phyloP scores from a whole-genome alignment of 306 rosid species.

The Comarum palustre region DNA sequence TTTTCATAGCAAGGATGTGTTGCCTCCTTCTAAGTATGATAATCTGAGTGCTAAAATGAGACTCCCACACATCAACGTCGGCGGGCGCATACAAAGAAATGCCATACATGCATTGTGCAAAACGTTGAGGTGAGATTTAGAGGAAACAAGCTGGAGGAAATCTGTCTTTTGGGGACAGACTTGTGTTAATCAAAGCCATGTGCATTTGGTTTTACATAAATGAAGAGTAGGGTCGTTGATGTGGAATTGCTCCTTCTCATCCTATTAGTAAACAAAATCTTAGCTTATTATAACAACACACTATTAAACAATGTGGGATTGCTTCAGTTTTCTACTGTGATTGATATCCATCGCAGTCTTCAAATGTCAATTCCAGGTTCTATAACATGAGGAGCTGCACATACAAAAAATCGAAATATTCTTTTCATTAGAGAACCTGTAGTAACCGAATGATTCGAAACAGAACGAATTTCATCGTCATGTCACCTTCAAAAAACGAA shows the following conservation, averaged over 20 bases:
- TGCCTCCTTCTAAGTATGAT: not conserved
- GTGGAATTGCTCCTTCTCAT: constrained; percentile 1
- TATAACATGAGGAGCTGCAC: constrained; percentile 5
- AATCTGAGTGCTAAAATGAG: not conserved
- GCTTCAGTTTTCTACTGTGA: constrained; percentile 4
- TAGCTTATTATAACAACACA: not conserved
- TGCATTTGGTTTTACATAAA: constrained; percentile 23
- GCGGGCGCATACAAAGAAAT: not conserved
- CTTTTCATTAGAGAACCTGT: not conserved
- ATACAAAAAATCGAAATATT: not conserved
- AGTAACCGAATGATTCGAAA: not conserved
- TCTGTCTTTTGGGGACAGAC: not conserved
- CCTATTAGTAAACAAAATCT: not conserved
- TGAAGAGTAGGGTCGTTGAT: constrained; percentile 28
- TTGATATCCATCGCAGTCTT: constrained; percentile 1
- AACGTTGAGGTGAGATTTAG: not conserved
- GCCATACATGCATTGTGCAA: not conserved
- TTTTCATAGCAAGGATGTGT: not conserved
- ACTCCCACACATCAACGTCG: not conserved
- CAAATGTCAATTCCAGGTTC: constrained; percentile 3
- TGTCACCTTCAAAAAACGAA: not conserved
- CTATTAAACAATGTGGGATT: not conserved
- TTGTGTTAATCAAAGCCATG: constrained; percentile 25
- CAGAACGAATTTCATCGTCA: not conserved
- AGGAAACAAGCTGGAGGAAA: constrained; percentile 14